These are phyloP conservation scores for Kickxella alabastrina DNA, from an alignment of 192 early-diverging fungal genomes.

Conservation along the genomic window DNA sequence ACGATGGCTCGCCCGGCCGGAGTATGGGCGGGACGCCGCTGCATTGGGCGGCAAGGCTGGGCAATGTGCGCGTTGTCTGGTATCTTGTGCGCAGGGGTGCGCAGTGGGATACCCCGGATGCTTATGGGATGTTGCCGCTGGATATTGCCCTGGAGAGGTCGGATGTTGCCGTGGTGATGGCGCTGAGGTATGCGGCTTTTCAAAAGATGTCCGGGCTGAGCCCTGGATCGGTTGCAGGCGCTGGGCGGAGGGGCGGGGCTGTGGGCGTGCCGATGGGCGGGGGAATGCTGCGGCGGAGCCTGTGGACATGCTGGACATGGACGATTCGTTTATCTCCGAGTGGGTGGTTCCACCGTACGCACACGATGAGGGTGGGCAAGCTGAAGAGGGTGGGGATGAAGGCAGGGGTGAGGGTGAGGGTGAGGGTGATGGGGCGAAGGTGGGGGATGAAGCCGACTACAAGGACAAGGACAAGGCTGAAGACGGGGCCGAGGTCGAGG, in stretches of 20 bases:
- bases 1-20: constrained; percentile 4
- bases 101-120: constrained; percentile 68
- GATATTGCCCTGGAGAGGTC: constrained; percentile 52
- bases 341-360: constrained; percentile 46
- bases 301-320: constrained; percentile 41
- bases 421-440: not conserved
- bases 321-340: constrained; percentile 47
- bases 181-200: constrained; percentile 50
- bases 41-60: constrained; percentile 71
- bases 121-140: constrained; percentile 52
- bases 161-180: constrained; percentile 52
- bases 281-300: constrained; percentile 14
- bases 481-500: too few species aligned
- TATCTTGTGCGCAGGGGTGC: constrained; percentile 70
- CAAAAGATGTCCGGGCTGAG: constrained; percentile 42
- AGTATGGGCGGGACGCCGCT: constrained; percentile 60
- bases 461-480: too few species aligned
- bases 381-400: too few species aligned
- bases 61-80: constrained; percentile 64
- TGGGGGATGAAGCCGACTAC: too few species aligned
- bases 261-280: too few species aligned
- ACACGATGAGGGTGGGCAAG: constrained; percentile 7
- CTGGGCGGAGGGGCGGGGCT: too few species aligned
- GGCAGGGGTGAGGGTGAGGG: too few species aligned
- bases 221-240: constrained; percentile 23